Evolutionary conservation across 106 monocot species (phyloP).

Genomic region (Apostasia shenzhenica): DNA sequence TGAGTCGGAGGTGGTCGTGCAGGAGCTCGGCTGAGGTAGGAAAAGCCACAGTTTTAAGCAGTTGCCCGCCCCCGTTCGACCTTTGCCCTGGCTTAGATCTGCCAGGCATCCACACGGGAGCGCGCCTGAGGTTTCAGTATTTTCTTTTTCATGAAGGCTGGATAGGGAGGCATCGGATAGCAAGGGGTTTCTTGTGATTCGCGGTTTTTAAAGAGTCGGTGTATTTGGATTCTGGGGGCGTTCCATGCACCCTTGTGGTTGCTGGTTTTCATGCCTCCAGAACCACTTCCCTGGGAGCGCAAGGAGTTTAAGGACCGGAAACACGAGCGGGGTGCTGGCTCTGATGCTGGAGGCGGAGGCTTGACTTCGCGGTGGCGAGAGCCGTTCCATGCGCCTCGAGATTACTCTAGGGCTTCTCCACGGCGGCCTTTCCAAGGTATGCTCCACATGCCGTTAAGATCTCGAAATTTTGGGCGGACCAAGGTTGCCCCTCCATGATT

Average conservation of each 20-base stretch:
- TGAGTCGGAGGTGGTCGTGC: neutral
- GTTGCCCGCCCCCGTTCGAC: neutral
- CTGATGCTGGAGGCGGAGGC: constrained; percentile 18
- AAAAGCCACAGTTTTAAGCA: neutral
- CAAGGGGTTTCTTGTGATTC: neutral
- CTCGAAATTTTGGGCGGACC: constrained; percentile 9
- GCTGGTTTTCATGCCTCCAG: constrained; percentile 72
- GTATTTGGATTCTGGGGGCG: constrained; percentile 13
- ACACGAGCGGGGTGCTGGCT: constrained; percentile 30
- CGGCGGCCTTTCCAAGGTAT: constrained; percentile 50
- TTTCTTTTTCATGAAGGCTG: neutral
- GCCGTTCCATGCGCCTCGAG: constrained; percentile 34
- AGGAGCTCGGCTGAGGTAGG: neutral
- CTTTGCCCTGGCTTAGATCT: neutral
- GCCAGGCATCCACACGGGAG: neutral
- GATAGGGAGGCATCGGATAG: neutral
- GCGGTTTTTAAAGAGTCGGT: neutral
- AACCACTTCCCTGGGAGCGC: constrained; percentile 68
- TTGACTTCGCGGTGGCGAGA: constrained; percentile 56
- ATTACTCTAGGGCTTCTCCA: constrained; percentile 39
- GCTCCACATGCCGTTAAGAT: constrained; percentile 13
- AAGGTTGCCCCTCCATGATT: neutral
- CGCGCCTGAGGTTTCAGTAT: neutral
- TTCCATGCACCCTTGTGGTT: constrained; percentile 43
- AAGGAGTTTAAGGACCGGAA: constrained; percentile 72